Base-by-base conservation (phyloP, 108 stramenopile species). In the Nitzschia palea region DNA sequence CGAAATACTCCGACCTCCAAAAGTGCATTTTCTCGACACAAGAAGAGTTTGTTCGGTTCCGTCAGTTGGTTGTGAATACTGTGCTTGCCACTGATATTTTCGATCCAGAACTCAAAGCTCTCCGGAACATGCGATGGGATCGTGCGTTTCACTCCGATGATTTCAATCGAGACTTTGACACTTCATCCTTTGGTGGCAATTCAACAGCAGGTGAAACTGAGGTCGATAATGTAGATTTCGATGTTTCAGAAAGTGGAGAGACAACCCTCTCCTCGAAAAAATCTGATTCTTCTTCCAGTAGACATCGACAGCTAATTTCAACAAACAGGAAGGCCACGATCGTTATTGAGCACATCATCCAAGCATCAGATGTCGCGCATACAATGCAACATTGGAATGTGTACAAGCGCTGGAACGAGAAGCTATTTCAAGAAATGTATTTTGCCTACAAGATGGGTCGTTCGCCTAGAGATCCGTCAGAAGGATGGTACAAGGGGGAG, bases 361-460 rank as follows among this genome's bases (percentile, higher is more conserved):
- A 55, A 44, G 63, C 45, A 18, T 64, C 71, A 20, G 62, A 57
- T 65, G 63, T 57, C 32, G 62, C 71, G 26, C 63, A 73, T 25
- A 55, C 71, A 2, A 60, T 60, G 59, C 59, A 60, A 43, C 59
- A 60, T 42, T 60, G 59, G 59, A 60, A 60, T 5, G 37, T 60
- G 18, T 60, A 60, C 25, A 60, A 60, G 23, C 35, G 37, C 0
- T 60, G 59, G 59, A 60, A 60, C 22, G 59, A 60, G 23, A 37
- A 34, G 10, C 40, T 60, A 6, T 60, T 60, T 5, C 79, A 84
- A 32, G 83, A 84, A 48, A 62, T 84, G 47, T 74, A 78, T 48
- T 40, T 52, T 26, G 83, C 80, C 0, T 80, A 57, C 70, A 65
- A 74, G 56, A 30, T 44, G 27, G 80, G 77, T 6, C 40, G 83